These are phyloP conservation scores for Sutorius australiensis DNA, from an alignment of 768 basidiomycete species.

Conservation along the genomic window DNA sequence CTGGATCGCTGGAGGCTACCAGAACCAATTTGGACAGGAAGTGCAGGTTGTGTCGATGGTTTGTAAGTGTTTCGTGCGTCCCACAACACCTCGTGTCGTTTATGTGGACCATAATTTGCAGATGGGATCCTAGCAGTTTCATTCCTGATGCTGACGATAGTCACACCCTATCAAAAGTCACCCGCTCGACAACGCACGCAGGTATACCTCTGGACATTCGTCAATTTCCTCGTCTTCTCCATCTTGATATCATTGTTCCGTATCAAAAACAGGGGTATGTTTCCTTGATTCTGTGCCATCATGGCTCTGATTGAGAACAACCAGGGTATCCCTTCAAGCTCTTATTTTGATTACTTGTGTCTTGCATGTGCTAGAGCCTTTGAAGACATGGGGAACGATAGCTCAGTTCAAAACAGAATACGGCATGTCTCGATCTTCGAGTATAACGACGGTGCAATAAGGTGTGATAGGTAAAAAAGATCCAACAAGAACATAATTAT, in stretches of 20 bases:
- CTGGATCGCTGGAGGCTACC: constrained; percentile 88
- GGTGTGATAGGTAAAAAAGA: constrained; percentile 21
- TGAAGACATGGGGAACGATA: neutral
- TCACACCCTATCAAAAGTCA: constrained; percentile 74
- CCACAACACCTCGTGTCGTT: neutral
- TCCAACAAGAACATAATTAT: constrained; percentile 15
- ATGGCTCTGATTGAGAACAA: constrained; percentile 1
- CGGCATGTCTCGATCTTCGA: neutral
- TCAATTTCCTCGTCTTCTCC: constrained; percentile 82
- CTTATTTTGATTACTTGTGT: constrained; percentile 45
- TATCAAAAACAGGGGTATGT: constrained; percentile 83
- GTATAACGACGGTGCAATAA: constrained; percentile 9
- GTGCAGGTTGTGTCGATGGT: constrained; percentile 80
- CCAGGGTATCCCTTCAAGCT: constrained; percentile 80
- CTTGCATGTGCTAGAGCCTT: neutral
- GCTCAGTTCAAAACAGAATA: neutral
- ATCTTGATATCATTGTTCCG: constrained; percentile 83
- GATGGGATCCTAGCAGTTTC: constrained; percentile 80
- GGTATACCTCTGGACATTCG: constrained; percentile 83
- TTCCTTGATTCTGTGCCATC: neutral
- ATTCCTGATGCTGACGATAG: constrained; percentile 75
- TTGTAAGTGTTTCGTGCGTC: constrained; percentile 54
- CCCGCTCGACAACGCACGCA: constrained; percentile 76
- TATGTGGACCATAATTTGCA: constrained; percentile 29
- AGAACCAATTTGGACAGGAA: constrained; percentile 91